Conservation (phyloP, 2,329 filamentous ascomycete species). For the Endothia cerciana region DNA sequence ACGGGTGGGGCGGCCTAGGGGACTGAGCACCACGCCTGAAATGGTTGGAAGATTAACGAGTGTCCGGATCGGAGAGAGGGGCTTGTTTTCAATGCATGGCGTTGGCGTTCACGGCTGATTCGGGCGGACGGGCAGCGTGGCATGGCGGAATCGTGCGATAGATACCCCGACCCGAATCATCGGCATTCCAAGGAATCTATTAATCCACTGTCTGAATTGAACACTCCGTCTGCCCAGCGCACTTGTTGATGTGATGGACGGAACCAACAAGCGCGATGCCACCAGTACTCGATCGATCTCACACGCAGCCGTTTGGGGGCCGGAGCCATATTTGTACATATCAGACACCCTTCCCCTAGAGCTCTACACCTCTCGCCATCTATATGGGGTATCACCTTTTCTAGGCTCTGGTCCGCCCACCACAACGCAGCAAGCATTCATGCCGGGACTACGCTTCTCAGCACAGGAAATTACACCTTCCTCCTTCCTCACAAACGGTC, state of each 20-base stretch:
- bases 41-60: background rate
- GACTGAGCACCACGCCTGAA: slow-evolving; percentile 49
- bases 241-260: too few species aligned
- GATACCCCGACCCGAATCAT: slow-evolving; percentile 7
- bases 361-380: background rate
- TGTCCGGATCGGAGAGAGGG: background rate
- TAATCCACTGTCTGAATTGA: background rate
- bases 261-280: too few species aligned
- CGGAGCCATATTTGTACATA: too few species aligned
- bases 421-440: background rate
- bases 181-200: slow-evolving; percentile 6
- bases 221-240: background rate
- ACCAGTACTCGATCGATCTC: too few species aligned
- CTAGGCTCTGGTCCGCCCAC: background rate
- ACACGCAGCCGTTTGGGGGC: too few species aligned
- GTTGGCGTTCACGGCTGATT: slow-evolving; percentile 18
- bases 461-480: background rate
- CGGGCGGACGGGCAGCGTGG: background rate
- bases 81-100: slow-evolving; percentile 3
- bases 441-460: background rate
- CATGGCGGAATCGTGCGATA: slow-evolving; percentile 13
- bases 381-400: slow-evolving; percentile 22
- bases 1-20: slow-evolving; percentile 71
- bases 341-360: too few species aligned
- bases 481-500: background rate